A percentile compares a stretch with the other conserved stretches of the same genome.
phyloP scores from a whole-genome alignment of 73 alveolate species.

The Paramecium sexaurelia region DNA sequence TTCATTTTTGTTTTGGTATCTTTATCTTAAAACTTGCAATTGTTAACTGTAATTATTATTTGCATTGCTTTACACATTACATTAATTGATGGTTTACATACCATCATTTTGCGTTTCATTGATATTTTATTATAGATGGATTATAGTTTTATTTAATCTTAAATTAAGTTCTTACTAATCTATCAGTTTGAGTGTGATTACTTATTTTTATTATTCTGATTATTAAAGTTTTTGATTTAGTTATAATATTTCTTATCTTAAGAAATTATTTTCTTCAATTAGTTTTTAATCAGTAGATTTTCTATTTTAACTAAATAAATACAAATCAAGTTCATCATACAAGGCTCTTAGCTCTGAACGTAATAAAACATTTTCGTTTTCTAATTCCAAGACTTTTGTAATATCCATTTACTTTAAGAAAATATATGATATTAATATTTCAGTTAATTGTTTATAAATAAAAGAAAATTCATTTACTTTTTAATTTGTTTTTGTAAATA shows the following conservation, averaged over 20 bases:
- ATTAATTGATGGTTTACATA: neutral
- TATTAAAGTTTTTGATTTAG: neutral
- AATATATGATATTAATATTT: neutral
- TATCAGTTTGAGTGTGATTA: neutral
- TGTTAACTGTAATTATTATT: neutral
- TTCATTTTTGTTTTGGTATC: neutral
- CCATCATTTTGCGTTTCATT: neutral
- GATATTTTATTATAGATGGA: neutral
- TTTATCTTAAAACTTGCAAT: neutral
- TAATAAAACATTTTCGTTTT: neutral
- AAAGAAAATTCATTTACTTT: neutral
- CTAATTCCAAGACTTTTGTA: neutral
- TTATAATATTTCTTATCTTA: neutral
- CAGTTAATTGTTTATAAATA: slow-evolving; percentile 21
- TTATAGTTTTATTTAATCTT: neutral
- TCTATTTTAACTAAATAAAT: neutral
- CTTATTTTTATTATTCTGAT: neutral
- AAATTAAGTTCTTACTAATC: neutral
- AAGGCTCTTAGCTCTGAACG: neutral
- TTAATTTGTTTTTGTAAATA: neutral
- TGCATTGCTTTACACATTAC: neutral
- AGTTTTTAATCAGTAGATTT: neutral
- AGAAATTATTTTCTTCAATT: neutral
- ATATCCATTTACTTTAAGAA: neutral
- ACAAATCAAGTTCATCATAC: neutral